Evolutionary conservation across 2,329 filamentous ascomycete species (phyloP), one percentile per base, ranked within the genome.

Genomic region (Ceratocystis eucalypticola): DNA sequence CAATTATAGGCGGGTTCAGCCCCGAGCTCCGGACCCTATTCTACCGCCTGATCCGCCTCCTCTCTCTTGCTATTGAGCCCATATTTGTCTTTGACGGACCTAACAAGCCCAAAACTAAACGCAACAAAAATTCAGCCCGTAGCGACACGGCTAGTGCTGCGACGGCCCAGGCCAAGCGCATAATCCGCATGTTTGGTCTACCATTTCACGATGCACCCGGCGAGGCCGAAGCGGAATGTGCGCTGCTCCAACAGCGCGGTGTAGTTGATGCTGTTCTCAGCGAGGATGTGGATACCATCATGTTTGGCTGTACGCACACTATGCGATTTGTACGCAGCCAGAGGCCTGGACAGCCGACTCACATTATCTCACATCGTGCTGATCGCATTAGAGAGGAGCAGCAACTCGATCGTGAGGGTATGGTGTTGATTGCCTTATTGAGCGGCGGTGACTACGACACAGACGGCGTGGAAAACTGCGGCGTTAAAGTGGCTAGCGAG

Each of bases 221-320:
- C 8, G 94, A 99, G 74, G 94, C 93, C 2, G 94, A 99, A 74
- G 94, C 94, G 1, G 94, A 99, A 76, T 99, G 94, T 70, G 94
- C 94, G 0, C 77, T 94, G 17, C 76, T 99, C 2, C 92, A 99
- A 72, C 81, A 82, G 68, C 82, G 87, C 59, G 91, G 91, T 0
- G 79, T 96, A 7, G 92, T 96, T 0, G 94, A 99, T 74, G 93
- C 90, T 0, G 94, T 97, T 1, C 80, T 99, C 71, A 96, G 90
- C 74, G 92, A 99, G 74, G 94, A 99, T 78, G 91, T 96, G 55
- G 94, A 99, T 74, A 94, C 93, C 1, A 83, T 97, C 71, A 97
- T 97, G 93, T 97, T 97, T 76, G 94, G 94, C 1, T 94, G 91
- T 69, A 86, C 83, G 0, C 77, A 84, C 46, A 93, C 88, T 0